These are phyloP conservation scores for Leccinum insolens DNA, from an alignment of 1,284 basidiomycete genomes.

Conservation along the genomic window DNA sequence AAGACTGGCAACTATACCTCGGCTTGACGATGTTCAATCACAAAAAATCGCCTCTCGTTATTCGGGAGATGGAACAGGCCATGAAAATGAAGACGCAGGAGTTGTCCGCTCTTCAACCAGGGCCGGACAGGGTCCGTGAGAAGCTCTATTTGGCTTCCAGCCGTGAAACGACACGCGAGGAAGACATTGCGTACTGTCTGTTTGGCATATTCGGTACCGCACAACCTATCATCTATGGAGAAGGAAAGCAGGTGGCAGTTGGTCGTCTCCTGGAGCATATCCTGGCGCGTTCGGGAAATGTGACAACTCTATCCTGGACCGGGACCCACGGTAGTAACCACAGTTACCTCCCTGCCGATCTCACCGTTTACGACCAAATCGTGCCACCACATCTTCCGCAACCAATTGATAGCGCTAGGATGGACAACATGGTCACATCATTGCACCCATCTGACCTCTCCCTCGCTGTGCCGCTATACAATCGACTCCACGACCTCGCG, in stretches of 20 bases:
- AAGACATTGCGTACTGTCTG: slow-evolving; percentile 11
- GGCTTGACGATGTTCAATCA: background rate
- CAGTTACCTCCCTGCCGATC: slow-evolving; percentile 14
- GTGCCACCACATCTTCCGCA: slow-evolving; percentile 8
- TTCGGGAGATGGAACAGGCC: background rate
- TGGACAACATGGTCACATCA: background rate
- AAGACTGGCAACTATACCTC: background rate
- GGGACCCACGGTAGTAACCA: slow-evolving; percentile 4
- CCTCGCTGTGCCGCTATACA: background rate
- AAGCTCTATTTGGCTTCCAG: slow-evolving; percentile 6
- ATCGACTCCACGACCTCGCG: background rate
- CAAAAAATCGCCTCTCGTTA: background rate
- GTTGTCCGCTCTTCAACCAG: background rate
- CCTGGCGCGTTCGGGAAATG: slow-evolving; percentile 3
- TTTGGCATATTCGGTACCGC: slow-evolving; percentile 7
- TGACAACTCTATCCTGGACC: slow-evolving; percentile 10
- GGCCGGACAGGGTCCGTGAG: too few species aligned
- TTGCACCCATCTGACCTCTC: slow-evolving; percentile 4
- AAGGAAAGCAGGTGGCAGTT: slow-evolving; percentile 2
- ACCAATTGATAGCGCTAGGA: background rate
- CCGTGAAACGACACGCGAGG: slow-evolving; percentile 10
- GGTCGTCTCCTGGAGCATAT: slow-evolving; percentile 12
- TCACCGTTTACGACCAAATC: slow-evolving; percentile 14
- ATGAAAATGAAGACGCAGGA: background rate
- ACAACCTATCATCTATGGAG: slow-evolving; percentile 10